Percentiles rank a stretch among this genome's conserved stretches.
These are phyloP conservation scores for Russula olivacea DNA, from an alignment of 768 basidiomycete species.

Conservation along the genomic window DNA sequence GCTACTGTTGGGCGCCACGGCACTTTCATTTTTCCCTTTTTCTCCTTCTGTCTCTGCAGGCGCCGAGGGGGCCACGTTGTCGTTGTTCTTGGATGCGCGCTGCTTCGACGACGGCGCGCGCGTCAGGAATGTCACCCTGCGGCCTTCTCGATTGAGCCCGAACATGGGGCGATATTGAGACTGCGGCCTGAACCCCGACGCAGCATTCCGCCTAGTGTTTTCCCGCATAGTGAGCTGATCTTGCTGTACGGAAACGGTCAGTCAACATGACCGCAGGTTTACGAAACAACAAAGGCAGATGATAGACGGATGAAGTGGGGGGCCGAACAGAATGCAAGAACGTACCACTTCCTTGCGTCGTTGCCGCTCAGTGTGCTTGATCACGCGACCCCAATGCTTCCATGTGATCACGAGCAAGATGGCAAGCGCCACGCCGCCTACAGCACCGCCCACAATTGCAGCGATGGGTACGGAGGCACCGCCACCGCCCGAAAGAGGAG, in stretches of 20 bases:
- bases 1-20: neutral
- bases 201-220: slow-evolving; percentile 42
- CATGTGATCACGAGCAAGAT: slow-evolving; percentile 40
- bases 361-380: slow-evolving; percentile 36
- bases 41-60: neutral
- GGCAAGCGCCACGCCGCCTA: slow-evolving; percentile 44
- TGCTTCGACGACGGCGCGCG: neutral
- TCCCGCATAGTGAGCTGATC: slow-evolving; percentile 31
- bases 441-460: slow-evolving; percentile 47
- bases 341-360: slow-evolving; percentile 32
- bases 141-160: slow-evolving; percentile 22
- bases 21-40: neutral
- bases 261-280: neutral
- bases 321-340: neutral
- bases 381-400: slow-evolving; percentile 42
- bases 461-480: slow-evolving; percentile 37
- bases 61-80: neutral
- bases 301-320: neutral
- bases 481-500: neutral
- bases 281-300: no score
- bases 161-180: slow-evolving; percentile 14
- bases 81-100: neutral
- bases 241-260: slow-evolving; percentile 23
- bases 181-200: slow-evolving; percentile 19
- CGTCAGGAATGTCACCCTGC: slow-evolving; percentile 40